phyloP scores from a whole-genome alignment of 495 filamentous ascomycete genomes.

The Aspergillus ellipticus region DNA sequence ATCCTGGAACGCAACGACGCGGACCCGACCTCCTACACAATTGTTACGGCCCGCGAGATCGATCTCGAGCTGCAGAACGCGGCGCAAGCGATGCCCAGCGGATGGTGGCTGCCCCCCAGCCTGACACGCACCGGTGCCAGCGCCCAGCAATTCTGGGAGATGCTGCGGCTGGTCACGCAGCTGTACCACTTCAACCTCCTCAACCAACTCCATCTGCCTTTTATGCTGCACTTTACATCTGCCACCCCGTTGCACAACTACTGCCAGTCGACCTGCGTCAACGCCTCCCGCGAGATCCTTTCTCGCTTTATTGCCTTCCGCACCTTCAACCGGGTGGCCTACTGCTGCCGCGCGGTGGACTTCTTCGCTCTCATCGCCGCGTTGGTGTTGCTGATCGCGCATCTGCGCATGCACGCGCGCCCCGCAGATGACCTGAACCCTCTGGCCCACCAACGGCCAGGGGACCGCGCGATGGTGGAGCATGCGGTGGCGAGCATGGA shows the following conservation, averaged over 20 bases:
- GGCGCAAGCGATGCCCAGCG: constrained; percentile 21
- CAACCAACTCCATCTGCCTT: constrained; percentile 28
- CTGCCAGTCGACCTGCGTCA: constrained; percentile 37
- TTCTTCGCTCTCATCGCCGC: constrained; percentile 49
- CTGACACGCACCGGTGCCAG: background rate
- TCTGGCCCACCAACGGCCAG: constrained; percentile 36
- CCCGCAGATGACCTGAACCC: constrained; percentile 10
- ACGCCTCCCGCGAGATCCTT: constrained; percentile 43
- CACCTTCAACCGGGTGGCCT: constrained; percentile 21
- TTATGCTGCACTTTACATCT: constrained; percentile 15
- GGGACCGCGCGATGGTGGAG: constrained; percentile 42
- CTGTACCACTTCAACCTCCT: constrained; percentile 40
- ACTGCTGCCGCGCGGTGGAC: constrained; percentile 44
- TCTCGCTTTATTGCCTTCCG: constrained; percentile 38
- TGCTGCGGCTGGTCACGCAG: constrained; percentile 27
- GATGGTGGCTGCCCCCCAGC: constrained; percentile 34
- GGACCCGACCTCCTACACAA: background rate
- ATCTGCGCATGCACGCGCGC: constrained; percentile 1
- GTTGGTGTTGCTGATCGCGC: constrained; percentile 26
- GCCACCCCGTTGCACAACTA: constrained; percentile 20
- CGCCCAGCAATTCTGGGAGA: constrained; percentile 15
- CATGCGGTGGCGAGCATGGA: constrained; percentile 36
- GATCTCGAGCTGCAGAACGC: constrained; percentile 42
- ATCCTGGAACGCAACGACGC: background rate
- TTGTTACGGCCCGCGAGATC: constrained; percentile 28